Conservation (phyloP, 345 rosid genomes). For the Odontarrhena argentea region DNA sequence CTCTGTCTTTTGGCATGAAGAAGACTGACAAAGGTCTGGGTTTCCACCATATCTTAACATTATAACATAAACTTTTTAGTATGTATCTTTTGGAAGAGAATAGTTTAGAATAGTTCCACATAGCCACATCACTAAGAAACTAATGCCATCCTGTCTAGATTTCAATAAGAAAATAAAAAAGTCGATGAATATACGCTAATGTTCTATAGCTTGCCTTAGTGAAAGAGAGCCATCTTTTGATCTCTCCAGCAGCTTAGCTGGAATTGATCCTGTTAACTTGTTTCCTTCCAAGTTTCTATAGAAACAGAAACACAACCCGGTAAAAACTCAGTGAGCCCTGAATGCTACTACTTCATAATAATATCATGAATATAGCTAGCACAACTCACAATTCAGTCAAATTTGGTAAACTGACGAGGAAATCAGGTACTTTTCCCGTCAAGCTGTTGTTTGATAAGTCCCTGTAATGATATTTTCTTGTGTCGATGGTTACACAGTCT, state of each 20-base stretch:
- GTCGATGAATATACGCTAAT: no score
- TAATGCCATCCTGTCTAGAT: background rate
- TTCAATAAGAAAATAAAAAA: background rate
- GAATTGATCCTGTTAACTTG: slow-evolving; percentile 44
- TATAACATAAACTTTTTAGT: background rate
- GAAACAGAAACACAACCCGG: background rate
- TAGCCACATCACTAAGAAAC: background rate
- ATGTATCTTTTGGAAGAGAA: background rate
- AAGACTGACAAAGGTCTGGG: slow-evolving; percentile 16
- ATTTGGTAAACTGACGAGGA: slow-evolving; percentile 17
- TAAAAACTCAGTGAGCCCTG: background rate
- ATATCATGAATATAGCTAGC: slow-evolving; percentile 22
- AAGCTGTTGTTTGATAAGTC: slow-evolving; percentile 52
- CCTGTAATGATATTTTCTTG: slow-evolving; percentile 38
- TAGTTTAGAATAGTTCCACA: background rate
- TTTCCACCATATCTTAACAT: slow-evolving; percentile 18
- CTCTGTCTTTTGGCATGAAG: slow-evolving; percentile 17
- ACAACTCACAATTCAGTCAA: slow-evolving; percentile 40
- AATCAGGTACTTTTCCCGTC: slow-evolving; percentile 41
- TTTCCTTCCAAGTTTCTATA: slow-evolving; percentile 52
- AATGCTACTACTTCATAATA: slow-evolving; percentile 5
- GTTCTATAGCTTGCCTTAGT: slow-evolving; percentile 1
- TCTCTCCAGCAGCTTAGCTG: slow-evolving; percentile 42
- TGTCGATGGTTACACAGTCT: background rate
- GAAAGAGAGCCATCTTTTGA: slow-evolving; percentile 26